Base-by-base conservation (phyloP, 1,284 basidiomycete species). In the Takashimella koratensis region DNA sequence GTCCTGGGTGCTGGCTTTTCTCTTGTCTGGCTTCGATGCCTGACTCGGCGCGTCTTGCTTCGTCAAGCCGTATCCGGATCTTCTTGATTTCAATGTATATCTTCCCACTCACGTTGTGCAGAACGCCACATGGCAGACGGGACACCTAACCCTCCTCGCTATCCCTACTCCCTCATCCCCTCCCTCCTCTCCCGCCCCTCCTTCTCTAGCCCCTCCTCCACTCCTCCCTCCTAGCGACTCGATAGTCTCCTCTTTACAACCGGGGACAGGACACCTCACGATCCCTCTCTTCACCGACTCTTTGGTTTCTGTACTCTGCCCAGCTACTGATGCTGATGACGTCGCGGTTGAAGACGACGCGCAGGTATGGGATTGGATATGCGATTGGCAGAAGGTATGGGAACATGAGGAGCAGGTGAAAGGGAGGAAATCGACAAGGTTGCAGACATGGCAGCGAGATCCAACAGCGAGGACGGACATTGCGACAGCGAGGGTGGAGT, bases 371-470 rank as follows among this genome's bases (percentile, higher is more conserved):
- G 54, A 39, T 16, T 57, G 52, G 25, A 75, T 63, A 49, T 75
- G 73, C 1, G 52, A 26, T 5, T 39, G 39, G 54, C 73, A 75
- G 62, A 65, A 73, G 5, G 50, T 25, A 10, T 57, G 47, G 3
- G 44, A 6, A 52, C 73, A 75, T 6, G 27, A 27, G 4, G 59
- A 56, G 46, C 73, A 75, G 3, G 46, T 53, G 24, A 67, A 60
- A 1, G 71, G 73, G n/a, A 75, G 62, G 51, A 75, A 75, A 51
- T 75, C 73, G 45, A 71, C 59, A 3, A 66, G 49, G 1, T 52
- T 16, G 55, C 73, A 75, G 4, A 57, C 8, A 3, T 54, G 24
- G 54, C 73, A 75, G 21, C 53, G 43, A 4, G 47, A n/a, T 6
- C 73, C 73, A 12, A 70, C 53, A 19, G 61, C 25, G n/a, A 75